Evolutionary conservation across 2,329 filamentous ascomycete species (phyloP).

Genomic region (Emericellopsis cladophorae): DNA sequence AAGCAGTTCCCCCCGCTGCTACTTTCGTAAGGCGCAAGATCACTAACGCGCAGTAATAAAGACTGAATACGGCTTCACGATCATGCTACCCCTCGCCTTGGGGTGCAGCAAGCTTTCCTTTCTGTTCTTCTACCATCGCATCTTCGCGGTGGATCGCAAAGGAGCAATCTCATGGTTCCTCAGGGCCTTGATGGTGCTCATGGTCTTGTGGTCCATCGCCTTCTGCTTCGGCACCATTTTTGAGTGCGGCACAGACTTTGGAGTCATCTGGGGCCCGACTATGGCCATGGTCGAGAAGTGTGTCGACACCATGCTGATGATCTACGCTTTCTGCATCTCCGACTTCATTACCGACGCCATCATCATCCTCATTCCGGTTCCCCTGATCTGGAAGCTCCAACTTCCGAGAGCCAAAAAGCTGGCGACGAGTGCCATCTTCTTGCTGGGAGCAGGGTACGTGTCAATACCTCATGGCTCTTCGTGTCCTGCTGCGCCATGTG

Average conservation of each 20-base stretch:
- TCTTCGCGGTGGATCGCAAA: neutral
- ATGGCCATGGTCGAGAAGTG: neutral
- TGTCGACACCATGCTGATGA: neutral
- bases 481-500: too few relatives aligned
- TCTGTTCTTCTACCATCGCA: neutral
- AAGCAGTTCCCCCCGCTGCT: too few relatives aligned
- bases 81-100: neutral
- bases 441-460: neutral
- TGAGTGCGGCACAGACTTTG: neutral
- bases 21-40: too few relatives aligned
- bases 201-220: neutral
- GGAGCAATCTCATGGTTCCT: neutral
- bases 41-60: neutral
- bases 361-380: neutral
- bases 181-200: neutral
- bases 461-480: too few relatives aligned
- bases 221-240: neutral
- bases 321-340: neutral
- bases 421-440: neutral
- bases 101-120: neutral
- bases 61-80: neutral
- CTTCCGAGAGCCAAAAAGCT: neutral
- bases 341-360: neutral
- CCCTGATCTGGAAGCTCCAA: neutral
- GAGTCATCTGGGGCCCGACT: neutral